Evolutionary conservation across 257 asterid species (phyloP).

Genomic region (Osmanthus fragrans): DNA sequence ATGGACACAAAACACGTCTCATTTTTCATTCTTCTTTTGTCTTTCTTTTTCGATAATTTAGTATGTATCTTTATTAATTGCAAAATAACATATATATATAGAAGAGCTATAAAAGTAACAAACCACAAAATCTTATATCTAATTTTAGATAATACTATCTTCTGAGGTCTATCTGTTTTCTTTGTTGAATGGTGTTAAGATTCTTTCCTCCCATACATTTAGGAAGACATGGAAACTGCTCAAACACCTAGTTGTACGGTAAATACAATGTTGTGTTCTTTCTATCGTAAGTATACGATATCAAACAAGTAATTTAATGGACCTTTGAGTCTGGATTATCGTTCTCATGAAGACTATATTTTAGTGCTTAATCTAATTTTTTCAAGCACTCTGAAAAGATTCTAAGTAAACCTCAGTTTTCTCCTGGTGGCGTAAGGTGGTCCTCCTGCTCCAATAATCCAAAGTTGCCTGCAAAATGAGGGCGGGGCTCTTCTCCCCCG

Average conservation of each 20-base stretch:
- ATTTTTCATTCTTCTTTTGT: neutral
- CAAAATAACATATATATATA: neutral
- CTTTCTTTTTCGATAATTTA: neutral
- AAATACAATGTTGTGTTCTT: neutral
- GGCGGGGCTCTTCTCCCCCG: too few relatives aligned
- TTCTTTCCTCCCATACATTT: neutral
- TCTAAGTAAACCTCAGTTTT: too few relatives aligned
- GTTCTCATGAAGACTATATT: too few relatives aligned
- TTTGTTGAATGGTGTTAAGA: neutral
- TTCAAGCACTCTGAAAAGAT: too few relatives aligned
- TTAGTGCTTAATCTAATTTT: too few relatives aligned
- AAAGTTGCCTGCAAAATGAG: too few relatives aligned
- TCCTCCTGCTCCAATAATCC: too few relatives aligned
- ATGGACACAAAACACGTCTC: neutral
- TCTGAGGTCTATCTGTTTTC: neutral
- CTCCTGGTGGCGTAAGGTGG: too few relatives aligned
- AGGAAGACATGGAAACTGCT: slow-evolving; percentile 2
- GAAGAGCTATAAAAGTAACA: neutral
- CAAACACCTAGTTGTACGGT: neutral
- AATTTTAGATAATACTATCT: slow-evolving; percentile 2
- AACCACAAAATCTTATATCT: slow-evolving; percentile 15
- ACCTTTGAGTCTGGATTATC: too few relatives aligned
- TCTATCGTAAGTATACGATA: too few relatives aligned
- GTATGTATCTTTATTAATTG: neutral
- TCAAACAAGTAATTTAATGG: too few relatives aligned